Base-by-base conservation (phyloP, 371 early-diverging fungal species). In the Funneliformis caledonium region DNA sequence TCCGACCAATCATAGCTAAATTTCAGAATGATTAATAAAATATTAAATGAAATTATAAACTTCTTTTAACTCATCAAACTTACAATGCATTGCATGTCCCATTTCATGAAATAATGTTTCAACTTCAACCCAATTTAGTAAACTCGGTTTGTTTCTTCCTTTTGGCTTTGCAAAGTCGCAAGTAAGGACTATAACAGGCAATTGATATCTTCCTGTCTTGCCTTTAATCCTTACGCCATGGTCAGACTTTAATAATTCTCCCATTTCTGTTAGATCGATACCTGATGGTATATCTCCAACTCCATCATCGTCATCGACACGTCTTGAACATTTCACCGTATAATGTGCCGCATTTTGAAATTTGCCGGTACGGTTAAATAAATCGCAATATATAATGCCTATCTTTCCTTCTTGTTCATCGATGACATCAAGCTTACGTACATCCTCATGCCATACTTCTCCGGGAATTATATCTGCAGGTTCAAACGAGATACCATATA, bases 101-200 rank as follows among this genome's bases (percentile, higher is more conserved):
- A 98, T 96, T 82, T 99, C 99, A 86, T 99, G 99, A 86, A 97
- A 97, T n/a, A 98, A 83, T 0, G 98, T 98, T 82, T 97, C 97
- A 42, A 97, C 92, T 77, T 98, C 97, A 76, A 85, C 85, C 87
- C 88, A 88, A 52, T 88, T 89, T 47, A 95, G 83, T 69, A 92
- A 78, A 7, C 91, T 83, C 11, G 93, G 89, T 14, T 81, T 81
- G 22, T 68, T 42, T 2, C 81, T 72, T n/a, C 85, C 80, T 2
- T 74, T 81, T 7, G 90, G 88, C 31, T 80, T 75, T 5, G 87
- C 80, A 81, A 94, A 95, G 65, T 93, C 92, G 78, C 94, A 94
- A 4, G 93, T 91, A 72, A 96, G 83, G 0, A 92, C 96, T 12
- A 95, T 92, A 3, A 95, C 88, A 0, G 96, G 96, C 12, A 93